Percentiles rank a stretch among this genome's conserved stretches.
Conservation (phyloP, 331 rosid genomes). For the Arachis monticola region DNA sequence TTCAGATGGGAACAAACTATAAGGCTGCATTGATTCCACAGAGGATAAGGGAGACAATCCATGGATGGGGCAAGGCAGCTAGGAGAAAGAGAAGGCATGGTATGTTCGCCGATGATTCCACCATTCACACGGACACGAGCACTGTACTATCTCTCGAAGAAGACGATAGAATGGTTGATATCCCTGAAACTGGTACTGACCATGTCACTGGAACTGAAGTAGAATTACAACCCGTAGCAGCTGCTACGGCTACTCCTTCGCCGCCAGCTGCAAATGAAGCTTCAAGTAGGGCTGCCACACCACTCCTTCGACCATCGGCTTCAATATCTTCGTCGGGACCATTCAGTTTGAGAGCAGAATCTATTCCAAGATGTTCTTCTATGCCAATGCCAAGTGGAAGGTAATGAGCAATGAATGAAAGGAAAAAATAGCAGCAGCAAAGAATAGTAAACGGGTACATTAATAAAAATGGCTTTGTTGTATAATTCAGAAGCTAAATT, state of each 20-base stretch:
- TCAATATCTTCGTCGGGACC: slow-evolving; percentile 58
- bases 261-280: slow-evolving; percentile 52
- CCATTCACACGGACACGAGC: slow-evolving; percentile 84
- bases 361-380: slow-evolving; percentile 64
- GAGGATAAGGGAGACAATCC: slow-evolving; percentile 69
- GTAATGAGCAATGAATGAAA: slow-evolving; percentile 38
- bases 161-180: slow-evolving; percentile 52
- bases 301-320: slow-evolving; percentile 78
- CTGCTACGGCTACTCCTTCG: slow-evolving; percentile 39
- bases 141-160: slow-evolving; percentile 78
- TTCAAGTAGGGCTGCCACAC: slow-evolving; percentile 64
- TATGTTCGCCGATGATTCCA: slow-evolving; percentile 67
- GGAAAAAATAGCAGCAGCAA: not conserved
- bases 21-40: slow-evolving; percentile 79
- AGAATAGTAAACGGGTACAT: slow-evolving; percentile 6
- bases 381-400: slow-evolving; percentile 71
- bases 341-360: slow-evolving; percentile 42
- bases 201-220: slow-evolving; percentile 37
- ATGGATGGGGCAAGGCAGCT: slow-evolving; percentile 73
- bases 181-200: slow-evolving; percentile 31
- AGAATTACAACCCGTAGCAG: slow-evolving; percentile 60
- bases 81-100: slow-evolving; percentile 85
- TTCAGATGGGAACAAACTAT: slow-evolving; percentile 85
- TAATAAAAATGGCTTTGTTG: slow-evolving; percentile 26
- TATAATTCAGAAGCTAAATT: slow-evolving; percentile 25